A percentile compares a stretch with the other conserved stretches of the same genome.
These are phyloP conservation scores for Dissoconium aciculare DNA, from an alignment of 2,329 filamentous ascomycete genomes.

Conservation along the genomic window DNA sequence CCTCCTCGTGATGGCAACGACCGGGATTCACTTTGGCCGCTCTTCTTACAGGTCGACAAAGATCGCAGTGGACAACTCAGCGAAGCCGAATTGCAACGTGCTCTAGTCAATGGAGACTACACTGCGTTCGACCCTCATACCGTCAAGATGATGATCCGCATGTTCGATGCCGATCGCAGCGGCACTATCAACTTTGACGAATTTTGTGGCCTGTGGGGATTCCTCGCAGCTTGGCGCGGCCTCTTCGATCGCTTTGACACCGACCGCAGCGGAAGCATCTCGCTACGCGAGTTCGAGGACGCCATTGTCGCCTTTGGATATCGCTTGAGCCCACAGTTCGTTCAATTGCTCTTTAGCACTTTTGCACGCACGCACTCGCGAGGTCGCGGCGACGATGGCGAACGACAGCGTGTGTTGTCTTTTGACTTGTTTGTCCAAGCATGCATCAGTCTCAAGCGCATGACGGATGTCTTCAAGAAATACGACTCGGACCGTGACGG, in stretches of 20 bases:
- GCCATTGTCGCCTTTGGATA: conserved; percentile 88
- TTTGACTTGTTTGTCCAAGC: conserved; percentile 97
- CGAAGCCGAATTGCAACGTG: conserved; percentile 72
- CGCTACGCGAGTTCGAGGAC: conserved; percentile 71
- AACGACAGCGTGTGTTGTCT: conserved; percentile 27
- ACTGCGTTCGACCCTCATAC: conserved; percentile 86
- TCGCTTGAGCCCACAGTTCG: conserved; percentile 68
- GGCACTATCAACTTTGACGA: conserved; percentile 89
- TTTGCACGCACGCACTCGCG: conserved; percentile 47
- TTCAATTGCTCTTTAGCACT: conserved; percentile 69
- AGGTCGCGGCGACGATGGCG: conserved; percentile 24
- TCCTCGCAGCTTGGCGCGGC: conserved; percentile 81
- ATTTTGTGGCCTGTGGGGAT: conserved; percentile 93
- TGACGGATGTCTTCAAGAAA: conserved; percentile 99
- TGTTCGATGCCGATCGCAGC: conserved; percentile 89
- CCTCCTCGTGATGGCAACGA: conserved; percentile 45
- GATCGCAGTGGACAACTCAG: conserved; percentile 68
- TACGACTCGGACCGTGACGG: conserved; percentile 96
- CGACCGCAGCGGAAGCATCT: conserved; percentile 65
- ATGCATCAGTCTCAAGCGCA: conserved; percentile 89
- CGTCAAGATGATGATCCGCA: conserved; percentile 97
- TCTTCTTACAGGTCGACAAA: conserved; percentile 87
- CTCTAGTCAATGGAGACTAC: conserved; percentile 93
- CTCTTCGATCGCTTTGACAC: conserved; percentile 92
- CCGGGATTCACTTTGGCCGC: conserved; percentile 56